Evolutionary conservation across 2,329 filamentous ascomycete genomes (phyloP), one percentile per base, ranked within the genome.

Genomic region (Trichoderma cornu-damae): DNA sequence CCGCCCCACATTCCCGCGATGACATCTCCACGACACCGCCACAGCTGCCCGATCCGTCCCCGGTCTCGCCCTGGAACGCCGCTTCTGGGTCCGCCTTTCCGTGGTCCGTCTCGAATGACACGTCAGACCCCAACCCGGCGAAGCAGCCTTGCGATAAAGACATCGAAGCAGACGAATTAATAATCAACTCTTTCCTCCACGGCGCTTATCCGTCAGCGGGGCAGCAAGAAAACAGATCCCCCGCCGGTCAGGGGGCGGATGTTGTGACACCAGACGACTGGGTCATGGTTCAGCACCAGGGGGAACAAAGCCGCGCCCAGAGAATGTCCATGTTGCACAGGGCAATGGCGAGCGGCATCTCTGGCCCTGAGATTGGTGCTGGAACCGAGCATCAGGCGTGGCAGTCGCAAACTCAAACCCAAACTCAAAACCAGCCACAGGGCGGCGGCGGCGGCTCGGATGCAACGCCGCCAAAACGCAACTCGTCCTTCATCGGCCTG

Each of bases 401-500:
- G 22, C 52, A 44, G 44, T 34, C 38, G 30, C 48, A 43, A 42
- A 40, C 24, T 20, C 43, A 53, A 43, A 12, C 12, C 30, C 49
- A 35, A 30, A n/a, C 26, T 20, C 44, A 58, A 30, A 30, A 2
- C n/a, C 46, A 38, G 24, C 28, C 61, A 28, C 53, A 42, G 42
- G 57, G 20, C 52, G 59, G 52, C 28, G 49, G 37, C 40, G 57
- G 20, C 52, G 59, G 52, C 28, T 57, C 65, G 14, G 65, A 66
- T 46, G 63, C 63, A n/a, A n/a, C n/a, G n/a, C n/a, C n/a, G n/a
- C 70, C 74, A 34, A 69, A 74, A 37, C 73, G 77, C 30, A 70
- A 75, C 9, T 72, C 77, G 1, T 82, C 80, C 1, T 85, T 85
- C 61, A 71, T 78, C 20, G 80, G 80, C 1, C 68, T 86, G 35